Evolutionary conservation across 2,329 filamentous ascomycete genomes (phyloP), one percentile per base, ranked within the genome.

Genomic region (Coniochaeta hoffmannii): DNA sequence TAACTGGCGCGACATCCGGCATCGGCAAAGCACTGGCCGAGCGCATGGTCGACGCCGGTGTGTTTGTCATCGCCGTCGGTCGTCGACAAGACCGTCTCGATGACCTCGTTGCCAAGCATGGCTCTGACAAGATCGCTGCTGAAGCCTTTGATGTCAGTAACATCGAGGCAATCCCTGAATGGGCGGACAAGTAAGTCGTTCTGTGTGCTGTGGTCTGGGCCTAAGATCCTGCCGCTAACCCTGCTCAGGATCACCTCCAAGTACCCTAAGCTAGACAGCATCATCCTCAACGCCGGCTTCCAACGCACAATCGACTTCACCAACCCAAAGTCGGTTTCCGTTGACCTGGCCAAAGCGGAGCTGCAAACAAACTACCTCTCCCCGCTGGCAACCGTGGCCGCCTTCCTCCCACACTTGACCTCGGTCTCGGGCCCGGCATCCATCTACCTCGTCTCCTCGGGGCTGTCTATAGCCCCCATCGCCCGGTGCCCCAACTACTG

Each of bases 201-300:
- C 31, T 15, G 15, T 51, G 19, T n/a, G 12, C 41, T 32, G 15
- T 17, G 17, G 2, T 15, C 15, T 22, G n/a, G 5, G n/a, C n/a
- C n/a, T 34, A 3, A 14, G 46, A 3, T 3, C 17, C 28, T 34
- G 8, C n/a, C 22, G 31, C 49, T 51, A 30, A 50, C 44, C 12
- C 5, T 28, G 11, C 0, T 9, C 31, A 73, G 71, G 11, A 69
- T 75, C 54, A 68, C 64, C 5, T 51, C 60, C 5, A 56, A 56
- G 1, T 71, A 80, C 62, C 77, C 80, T 0, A 68, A 74, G 28
- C 73, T 85, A 28, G 80, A 84, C 66, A 76, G 75, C 60, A 63
- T 86, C 26, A 66, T 86, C 55, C 68, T 85, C 53, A 85, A 84
- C 63, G 76, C 81, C 0, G 81, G 81, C 9, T 71, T 80, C 31